Base-by-base conservation (phyloP, 257 asterid species). In the Henckelia pumila region DNA sequence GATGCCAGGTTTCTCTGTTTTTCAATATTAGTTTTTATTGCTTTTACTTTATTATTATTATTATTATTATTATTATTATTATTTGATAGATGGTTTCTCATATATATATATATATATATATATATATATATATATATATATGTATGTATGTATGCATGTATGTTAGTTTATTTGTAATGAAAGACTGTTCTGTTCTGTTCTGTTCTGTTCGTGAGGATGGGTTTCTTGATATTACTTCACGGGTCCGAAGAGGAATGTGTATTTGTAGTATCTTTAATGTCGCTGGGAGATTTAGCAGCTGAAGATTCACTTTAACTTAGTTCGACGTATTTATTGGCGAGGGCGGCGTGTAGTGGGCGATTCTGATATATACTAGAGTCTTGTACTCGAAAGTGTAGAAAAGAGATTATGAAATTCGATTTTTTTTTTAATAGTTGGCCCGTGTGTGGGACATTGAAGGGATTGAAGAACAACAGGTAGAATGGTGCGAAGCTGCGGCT, bases 1-100 rank as follows among this genome's bases (percentile, higher is more conserved):
- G 86, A 87, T 76, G 81, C 95, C 96, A 91, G 99, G 99, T 93
- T 62, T 59, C 25, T 69, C 69, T 68, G n/a, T 30, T 69, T 56
- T 52, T 26, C 20, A 0, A 11, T 52, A n/a, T 13, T 7, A n/a
- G n/a, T 28, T 8, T 25, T 0, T 32, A 0, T 28, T 8, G 0
- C 14, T 19, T 59, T 26, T 61, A 0, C 4, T 16, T 49, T 2
- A 20, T 17, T 21, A 28, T 25, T 67, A n/a, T n/a, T n/a, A n/a
- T n/a, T n/a, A n/a, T n/a, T n/a, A n/a, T n/a, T n/a, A n/a, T n/a
- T n/a, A n/a, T n/a, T n/a, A n/a, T n/a, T n/a, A n/a, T n/a, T n/a
- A n/a, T n/a, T n/a, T n/a, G n/a, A n/a, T n/a, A n/a, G n/a, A n/a
- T n/a, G n/a, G n/a, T n/a, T n/a, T n/a, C n/a, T n/a, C n/a, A n/a